Conservation (phyloP, 2,329 filamentous ascomycete species). For the Juglanconis oblonga region DNA sequence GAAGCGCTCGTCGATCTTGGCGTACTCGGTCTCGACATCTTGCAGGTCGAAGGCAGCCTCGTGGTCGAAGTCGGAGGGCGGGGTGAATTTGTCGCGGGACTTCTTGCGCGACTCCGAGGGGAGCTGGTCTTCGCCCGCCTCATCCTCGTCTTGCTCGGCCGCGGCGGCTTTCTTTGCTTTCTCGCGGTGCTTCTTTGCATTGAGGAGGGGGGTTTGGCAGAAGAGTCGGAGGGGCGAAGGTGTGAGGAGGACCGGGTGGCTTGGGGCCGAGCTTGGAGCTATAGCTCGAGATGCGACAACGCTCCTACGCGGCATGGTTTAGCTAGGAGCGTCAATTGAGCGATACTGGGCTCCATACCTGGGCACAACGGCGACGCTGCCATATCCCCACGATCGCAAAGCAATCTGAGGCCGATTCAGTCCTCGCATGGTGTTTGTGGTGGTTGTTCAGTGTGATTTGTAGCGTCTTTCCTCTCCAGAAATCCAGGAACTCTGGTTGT, state of each 20-base stretch:
- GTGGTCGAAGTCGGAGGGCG: slow-evolving; percentile 16
- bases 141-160: neutral
- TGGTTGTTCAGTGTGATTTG: neutral
- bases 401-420: slow-evolving; percentile 10
- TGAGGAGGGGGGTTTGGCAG: slow-evolving; percentile 10
- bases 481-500: too few species aligned
- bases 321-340: slow-evolving; percentile 3
- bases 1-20: slow-evolving; percentile 33
- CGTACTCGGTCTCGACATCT: slow-evolving; percentile 25
- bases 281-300: neutral
- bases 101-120: slow-evolving; percentile 10
- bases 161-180: slow-evolving; percentile 9
- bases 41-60: slow-evolving; percentile 30
- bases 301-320: neutral
- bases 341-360: neutral
- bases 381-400: slow-evolving; percentile 6
- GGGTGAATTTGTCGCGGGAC: slow-evolving; percentile 11
- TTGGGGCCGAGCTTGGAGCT: slow-evolving; percentile 1
- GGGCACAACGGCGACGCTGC: neutral
- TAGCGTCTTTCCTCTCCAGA: too few species aligned
- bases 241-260: neutral
- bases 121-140: slow-evolving; percentile 1
- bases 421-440: slow-evolving; percentile 9
- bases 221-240: slow-evolving; percentile 2
- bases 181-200: slow-evolving; percentile 11